Evolutionary conservation across 352 stramenopile genomes (phyloP), one percentile per base, ranked within the genome.

Genomic region (Phytophthora citrophthora): DNA sequence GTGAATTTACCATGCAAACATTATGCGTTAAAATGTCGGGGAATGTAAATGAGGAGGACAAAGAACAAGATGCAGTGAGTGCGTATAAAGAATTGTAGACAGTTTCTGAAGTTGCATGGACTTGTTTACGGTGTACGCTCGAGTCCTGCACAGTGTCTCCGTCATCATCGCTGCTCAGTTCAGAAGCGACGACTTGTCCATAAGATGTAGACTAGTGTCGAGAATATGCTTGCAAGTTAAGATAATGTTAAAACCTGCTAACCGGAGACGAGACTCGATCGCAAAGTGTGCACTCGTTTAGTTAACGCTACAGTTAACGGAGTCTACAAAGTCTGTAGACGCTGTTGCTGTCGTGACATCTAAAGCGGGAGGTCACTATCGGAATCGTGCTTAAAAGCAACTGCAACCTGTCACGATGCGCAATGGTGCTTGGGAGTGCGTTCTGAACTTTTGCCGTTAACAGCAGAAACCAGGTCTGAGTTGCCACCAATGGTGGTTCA

Each of bases 371-470:
- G 12, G 29, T 34, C 36, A 10, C 36, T 0, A 11, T 29, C 29
- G 29, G 9, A 34, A 34, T 12, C 29, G 20, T 27, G 41, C 9
- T 48, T 29, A 20, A 48, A 48, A 23, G 5, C 44, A 31, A 50
- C 34, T 34, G 49, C 36, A 43, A 16, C 44, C 12, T 13, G 26
- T 52, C 45, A 51, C 45, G 26, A 9, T 48, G 3, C 7, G 18
- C 41, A 16, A 29, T 50, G 24, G 24, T 52, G 45, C 45, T 52
- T 52, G 45, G 45, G 44, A 11, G 18, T 5, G 12, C 5, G 10
- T n/a, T 29, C 44, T 50, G 44, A 34, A 36, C 23, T 50, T 50
- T 50, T 27, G n/a, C 29, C 29, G 29, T 40, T 16, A 40, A 39
- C 45, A 40, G 45, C 45, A 52, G 45, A 16, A 12, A n/a, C 20